Evolutionary conservation across 2,329 filamentous ascomycete species (phyloP), one percentile per base, ranked within the genome.

Genomic region (Cryphonectria parasitica): DNA sequence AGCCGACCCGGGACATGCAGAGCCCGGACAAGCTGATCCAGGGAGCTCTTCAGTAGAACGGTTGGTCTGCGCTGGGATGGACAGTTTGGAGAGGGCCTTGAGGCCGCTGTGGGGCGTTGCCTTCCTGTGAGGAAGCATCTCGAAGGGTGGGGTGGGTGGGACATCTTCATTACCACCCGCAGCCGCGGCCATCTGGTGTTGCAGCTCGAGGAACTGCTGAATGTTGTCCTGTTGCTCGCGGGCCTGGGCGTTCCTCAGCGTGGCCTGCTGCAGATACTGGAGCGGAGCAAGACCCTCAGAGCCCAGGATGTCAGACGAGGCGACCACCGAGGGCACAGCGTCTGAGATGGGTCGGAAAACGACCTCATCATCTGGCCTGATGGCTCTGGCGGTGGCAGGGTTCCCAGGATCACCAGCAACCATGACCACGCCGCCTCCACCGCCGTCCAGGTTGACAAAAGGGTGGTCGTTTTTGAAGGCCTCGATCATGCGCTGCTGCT

Each of bases 191-290:
- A 79, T 73, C 69, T 88, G 86, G 78, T 92, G 91, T 79, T 98
- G 95, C 79, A 97, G 95, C 77, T 89, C 89, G 67, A 98, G 87
- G 81, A 97, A 98, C 74, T 97, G 93, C 77, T 93, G 91, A 49
- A 98, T 94, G 75, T 95, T 97, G 81, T 98, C 95, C 79, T 97
- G 95, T 7, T 95, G 92, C 77, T 98, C 94, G 67, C 92, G 88
- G 25, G 85, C 84, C 77, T 92, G 87, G 43, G 97, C 79, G 73
- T 86, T 89, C 70, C 90, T 89, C 22, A 97, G 89, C 58, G 86
- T 87, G 64, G 91, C 89, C 79, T 94, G 91, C 76, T 94, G 91
- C 52, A 98, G 87, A 73, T 90, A 88, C 71, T 88, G 86, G 71
- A 95, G 85, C 34, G 90, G 85, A 31, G 91, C 86, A 17, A 90